These are phyloP conservation scores for Fusarium albosuccineum DNA, from an alignment of 2,329 filamentous ascomycete genomes.

Conservation along the genomic window DNA sequence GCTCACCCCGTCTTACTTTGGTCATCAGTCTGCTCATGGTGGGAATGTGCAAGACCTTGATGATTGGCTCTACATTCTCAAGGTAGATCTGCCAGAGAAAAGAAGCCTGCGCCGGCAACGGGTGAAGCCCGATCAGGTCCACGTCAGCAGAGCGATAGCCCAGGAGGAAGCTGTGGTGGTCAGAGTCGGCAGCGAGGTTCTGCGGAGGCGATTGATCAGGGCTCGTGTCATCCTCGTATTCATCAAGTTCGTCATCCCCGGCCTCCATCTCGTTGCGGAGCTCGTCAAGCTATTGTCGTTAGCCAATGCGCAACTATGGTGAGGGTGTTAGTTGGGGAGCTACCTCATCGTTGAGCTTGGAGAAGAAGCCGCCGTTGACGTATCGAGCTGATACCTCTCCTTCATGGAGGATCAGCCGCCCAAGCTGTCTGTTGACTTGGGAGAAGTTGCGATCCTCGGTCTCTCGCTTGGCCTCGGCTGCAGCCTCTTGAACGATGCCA, in stretches of 20 bases:
- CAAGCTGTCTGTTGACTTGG: slow-evolving; percentile 47
- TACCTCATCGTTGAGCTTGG: slow-evolving; percentile 80
- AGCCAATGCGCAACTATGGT: background rate
- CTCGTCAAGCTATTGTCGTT: slow-evolving; percentile 28
- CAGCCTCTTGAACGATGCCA: slow-evolving; percentile 29
- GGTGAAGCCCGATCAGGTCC: slow-evolving; percentile 30
- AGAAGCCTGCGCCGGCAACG: slow-evolving; percentile 26
- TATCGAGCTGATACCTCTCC: slow-evolving; percentile 76
- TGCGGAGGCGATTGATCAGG: slow-evolving; percentile 37
- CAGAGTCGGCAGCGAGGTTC: background rate
- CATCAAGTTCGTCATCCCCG: slow-evolving; percentile 23
- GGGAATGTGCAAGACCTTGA: slow-evolving; percentile 37
- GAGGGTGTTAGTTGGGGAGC: background rate
- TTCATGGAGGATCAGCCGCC: slow-evolving; percentile 77
- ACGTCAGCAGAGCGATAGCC: slow-evolving; percentile 34
- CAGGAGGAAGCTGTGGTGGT: slow-evolving; percentile 39
- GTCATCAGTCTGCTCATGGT: slow-evolving; percentile 37
- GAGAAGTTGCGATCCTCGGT: slow-evolving; percentile 60
- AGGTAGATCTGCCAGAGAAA: slow-evolving; percentile 39
- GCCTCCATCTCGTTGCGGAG: slow-evolving; percentile 34
- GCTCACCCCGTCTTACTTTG: slow-evolving; percentile 30
- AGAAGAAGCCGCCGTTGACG: slow-evolving; percentile 82
- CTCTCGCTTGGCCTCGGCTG: slow-evolving; percentile 33
- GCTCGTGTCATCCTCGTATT: slow-evolving; percentile 31
- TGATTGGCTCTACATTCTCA: slow-evolving; percentile 36